Conservation (phyloP, 2,329 filamentous ascomycete species). For the Diaporthe nobilis region DNA sequence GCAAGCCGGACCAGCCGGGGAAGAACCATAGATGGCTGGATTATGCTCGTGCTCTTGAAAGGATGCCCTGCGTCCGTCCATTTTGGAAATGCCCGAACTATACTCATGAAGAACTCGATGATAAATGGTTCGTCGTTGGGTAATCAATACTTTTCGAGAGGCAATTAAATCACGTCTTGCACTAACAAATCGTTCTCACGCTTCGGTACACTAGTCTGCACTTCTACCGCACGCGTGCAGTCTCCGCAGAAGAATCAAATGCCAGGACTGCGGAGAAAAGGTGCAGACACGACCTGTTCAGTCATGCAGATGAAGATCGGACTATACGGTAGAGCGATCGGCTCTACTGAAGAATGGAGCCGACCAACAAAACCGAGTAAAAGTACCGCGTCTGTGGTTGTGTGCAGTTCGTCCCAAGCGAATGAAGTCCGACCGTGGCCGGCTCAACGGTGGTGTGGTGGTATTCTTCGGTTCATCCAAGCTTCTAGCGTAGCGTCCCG, state of each 20-base stretch:
- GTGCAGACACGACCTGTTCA: not conserved
- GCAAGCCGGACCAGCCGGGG: constrained; percentile 5
- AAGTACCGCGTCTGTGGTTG: not conserved
- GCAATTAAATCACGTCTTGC: not conserved
- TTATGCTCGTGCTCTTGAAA: constrained; percentile 1
- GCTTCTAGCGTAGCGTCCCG: constrained; percentile 26
- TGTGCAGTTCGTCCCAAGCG: constrained; percentile 5
- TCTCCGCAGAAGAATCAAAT: not conserved
- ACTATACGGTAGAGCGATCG: not conserved
- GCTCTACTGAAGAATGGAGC: not conserved
- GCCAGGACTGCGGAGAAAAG: not conserved
- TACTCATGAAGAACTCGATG: not conserved
- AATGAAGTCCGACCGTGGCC: constrained; percentile 13
- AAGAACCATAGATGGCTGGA: not conserved
- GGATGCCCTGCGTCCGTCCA: not conserved
- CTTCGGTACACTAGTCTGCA: too few species aligned
- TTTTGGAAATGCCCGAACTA: not conserved
- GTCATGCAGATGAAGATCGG: not conserved
- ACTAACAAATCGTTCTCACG: not conserved
- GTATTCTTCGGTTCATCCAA: constrained; percentile 21
- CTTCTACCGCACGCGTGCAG: not conserved
- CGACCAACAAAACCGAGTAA: not conserved
- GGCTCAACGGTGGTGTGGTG: constrained; percentile 3
- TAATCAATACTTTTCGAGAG: not conserved
- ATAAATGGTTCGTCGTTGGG: not conserved